Evolutionary conservation across 345 rosid species (phyloP).

Genomic region (Gynandropsis gynandra): DNA sequence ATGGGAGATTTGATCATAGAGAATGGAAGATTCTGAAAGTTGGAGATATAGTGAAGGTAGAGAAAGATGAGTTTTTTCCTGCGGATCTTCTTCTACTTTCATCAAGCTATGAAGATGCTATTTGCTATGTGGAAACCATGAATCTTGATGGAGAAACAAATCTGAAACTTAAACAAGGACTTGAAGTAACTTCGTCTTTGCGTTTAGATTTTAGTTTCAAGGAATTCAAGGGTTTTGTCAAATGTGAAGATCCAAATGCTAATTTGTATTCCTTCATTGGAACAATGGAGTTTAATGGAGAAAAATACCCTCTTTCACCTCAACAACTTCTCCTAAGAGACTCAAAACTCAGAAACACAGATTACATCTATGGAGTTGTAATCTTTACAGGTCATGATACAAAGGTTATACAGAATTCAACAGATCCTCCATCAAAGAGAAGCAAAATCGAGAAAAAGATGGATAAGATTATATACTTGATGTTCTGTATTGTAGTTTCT

Average conservation of each 20-base stretch:
- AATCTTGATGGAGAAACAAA: slow-evolving; percentile 97
- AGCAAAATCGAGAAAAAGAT: slow-evolving; percentile 81
- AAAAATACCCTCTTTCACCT: slow-evolving; percentile 60
- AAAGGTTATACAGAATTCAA: slow-evolving; percentile 85
- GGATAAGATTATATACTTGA: slow-evolving; percentile 66
- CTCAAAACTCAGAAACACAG: slow-evolving; percentile 88
- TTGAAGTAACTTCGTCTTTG: slow-evolving; percentile 54
- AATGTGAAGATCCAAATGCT: slow-evolving; percentile 97
- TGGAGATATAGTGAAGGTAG: slow-evolving; percentile 78
- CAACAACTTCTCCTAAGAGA: slow-evolving; percentile 95
- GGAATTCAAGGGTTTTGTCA: slow-evolving; percentile 60
- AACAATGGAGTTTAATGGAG: slow-evolving; percentile 54
- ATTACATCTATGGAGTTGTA: slow-evolving; percentile 68
- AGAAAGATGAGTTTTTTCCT: slow-evolving; percentile 81
- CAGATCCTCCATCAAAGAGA: slow-evolving; percentile 88
- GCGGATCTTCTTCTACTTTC: slow-evolving; percentile 83
- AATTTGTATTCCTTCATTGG: slow-evolving; percentile 80
- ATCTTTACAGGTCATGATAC: slow-evolving; percentile 93
- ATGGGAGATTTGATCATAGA: slow-evolving; percentile 40
- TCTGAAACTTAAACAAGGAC: slow-evolving; percentile 80
- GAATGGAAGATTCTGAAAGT: slow-evolving; percentile 81
- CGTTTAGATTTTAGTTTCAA: slow-evolving; percentile 43
- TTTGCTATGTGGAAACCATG: slow-evolving; percentile 96
- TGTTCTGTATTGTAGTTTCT: slow-evolving; percentile 50
- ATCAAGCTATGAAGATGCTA: slow-evolving; percentile 75